Evolutionary conservation across 768 basidiomycete species (phyloP), one percentile per base, ranked within the genome.

Genomic region (Tremella fuciformis): DNA sequence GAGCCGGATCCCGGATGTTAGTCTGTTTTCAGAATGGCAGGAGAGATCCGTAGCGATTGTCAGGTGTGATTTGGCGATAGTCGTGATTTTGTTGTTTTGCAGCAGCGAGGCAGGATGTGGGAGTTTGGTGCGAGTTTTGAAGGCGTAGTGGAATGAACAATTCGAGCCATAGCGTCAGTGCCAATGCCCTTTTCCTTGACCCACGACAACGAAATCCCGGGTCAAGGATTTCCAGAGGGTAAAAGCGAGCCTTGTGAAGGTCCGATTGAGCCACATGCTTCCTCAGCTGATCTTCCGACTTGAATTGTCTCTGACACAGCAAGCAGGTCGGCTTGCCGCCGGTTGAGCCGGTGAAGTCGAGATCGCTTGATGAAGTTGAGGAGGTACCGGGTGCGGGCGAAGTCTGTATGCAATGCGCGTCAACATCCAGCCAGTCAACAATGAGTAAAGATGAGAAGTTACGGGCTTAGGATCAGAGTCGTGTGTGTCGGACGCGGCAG

Each of bases 251-350:
- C 88, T 97, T 98, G 79, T 99, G 96, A 63, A 99, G 80, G 74
- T 88, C 89, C 22, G 96, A 99, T 79, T 89, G 90, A 68, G 86
- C 87, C 74, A 89, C 91, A 75, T 99, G 96, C 16, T 91, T 85
- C 69, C 83, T 86, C 41, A 99, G 82, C 64, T 89, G 86, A 22
- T 94, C 91, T 57, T 87, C 66, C 2, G 83, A 80, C 78, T 94
- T 97, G 84, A 99, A 92, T 73, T 93, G 89, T 26, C 96, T 83
- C 40, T 91, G 85, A 73, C 96, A 99, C 13, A 99, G 84, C 51
- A 97, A 77, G 74, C 96, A 98, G 54, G 86, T 87, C 66, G 90
- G 78, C 44, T 84, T 84, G 51, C 75, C 78, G 3, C 84, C 78
- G 8, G 58, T 50, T 34, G 70, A 25, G 2, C 58, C 69, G 19